Conservation (phyloP, 352 stramenopile genomes). For the Globisporangium iwayamae region DNA sequence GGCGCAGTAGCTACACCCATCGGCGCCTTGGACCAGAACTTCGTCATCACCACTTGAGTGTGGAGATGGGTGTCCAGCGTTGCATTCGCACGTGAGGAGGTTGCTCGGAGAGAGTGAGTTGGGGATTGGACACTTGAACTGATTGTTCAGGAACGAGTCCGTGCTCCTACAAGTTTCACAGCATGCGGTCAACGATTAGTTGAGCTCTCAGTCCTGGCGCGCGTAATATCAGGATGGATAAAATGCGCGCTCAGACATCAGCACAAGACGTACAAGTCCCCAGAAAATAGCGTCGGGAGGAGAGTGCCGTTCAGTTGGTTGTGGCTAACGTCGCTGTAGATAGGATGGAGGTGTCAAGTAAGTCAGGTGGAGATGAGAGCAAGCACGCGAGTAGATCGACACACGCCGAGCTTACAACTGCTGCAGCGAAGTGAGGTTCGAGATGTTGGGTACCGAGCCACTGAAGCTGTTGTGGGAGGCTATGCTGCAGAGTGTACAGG, state of each 20-base stretch:
- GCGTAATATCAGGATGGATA: too few species aligned
- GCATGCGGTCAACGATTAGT: too few species aligned
- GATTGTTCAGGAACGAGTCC: slow-evolving; percentile 21
- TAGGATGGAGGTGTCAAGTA: too few species aligned
- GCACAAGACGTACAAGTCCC: slow-evolving; percentile 23
- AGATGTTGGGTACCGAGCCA: slow-evolving; percentile 35
- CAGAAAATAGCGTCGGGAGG: slow-evolving; percentile 18
- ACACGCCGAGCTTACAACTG: slow-evolving; percentile 39
- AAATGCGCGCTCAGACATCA: slow-evolving; percentile 8
- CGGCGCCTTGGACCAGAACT: slow-evolving; percentile 13
- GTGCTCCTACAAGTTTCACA: neutral
- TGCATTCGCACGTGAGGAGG: slow-evolving; percentile 36
- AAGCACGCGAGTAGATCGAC: too few species aligned
- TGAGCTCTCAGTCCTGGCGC: too few species aligned
- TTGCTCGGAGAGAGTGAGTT: neutral
- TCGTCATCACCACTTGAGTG: neutral
- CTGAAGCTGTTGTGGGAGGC: slow-evolving; percentile 46
- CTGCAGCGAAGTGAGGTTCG: slow-evolving; percentile 39
- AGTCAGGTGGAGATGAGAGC: too few species aligned
- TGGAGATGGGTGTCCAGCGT: slow-evolving; percentile 18
- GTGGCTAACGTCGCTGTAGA: slow-evolving; percentile 27
- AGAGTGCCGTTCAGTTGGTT: slow-evolving; percentile 32
- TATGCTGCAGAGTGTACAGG: slow-evolving; percentile 22
- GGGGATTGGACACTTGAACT: slow-evolving; percentile 21
- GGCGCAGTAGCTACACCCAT: slow-evolving; percentile 31